These are phyloP conservation scores for Xylariaceae sp. DNA, from an alignment of 2,329 filamentous ascomycete genomes.

Conservation along the genomic window DNA sequence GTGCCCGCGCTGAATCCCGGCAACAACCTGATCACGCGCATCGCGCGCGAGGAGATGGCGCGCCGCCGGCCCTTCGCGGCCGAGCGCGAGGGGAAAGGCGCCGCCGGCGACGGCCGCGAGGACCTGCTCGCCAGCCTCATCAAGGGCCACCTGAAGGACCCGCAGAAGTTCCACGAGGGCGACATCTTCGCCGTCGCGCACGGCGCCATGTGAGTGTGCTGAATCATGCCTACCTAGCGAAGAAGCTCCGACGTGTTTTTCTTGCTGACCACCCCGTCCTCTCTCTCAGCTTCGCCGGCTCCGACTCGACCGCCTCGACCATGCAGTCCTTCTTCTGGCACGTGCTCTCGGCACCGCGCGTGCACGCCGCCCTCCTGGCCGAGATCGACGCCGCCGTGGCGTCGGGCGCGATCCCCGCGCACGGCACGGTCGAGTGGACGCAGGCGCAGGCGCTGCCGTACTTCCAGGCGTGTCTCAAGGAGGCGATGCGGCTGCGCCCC, in stretches of 20 bases:
- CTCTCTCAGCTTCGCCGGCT: constrained; percentile 45
- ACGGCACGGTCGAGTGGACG: constrained; percentile 38
- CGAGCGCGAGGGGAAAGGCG: constrained; percentile 33
- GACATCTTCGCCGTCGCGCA: constrained; percentile 51
- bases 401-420: constrained; percentile 24
- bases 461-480: constrained; percentile 49
- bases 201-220: constrained; percentile 42
- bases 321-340: constrained; percentile 51
- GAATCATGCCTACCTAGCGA: too few species aligned
- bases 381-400: constrained; percentile 38
- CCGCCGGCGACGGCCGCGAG: constrained; percentile 35
- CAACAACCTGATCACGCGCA: constrained; percentile 42
- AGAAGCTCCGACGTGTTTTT: too few species aligned
- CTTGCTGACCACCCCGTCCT: too few species aligned
- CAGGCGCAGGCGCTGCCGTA: constrained; percentile 43
- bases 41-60: constrained; percentile 42
- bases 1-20: constrained; percentile 34
- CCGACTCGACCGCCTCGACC: constrained; percentile 52
- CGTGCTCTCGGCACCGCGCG: constrained; percentile 34
- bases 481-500: constrained; percentile 48
- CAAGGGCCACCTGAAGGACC: constrained; percentile 43
- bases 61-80: constrained; percentile 38
- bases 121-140: constrained; percentile 45
- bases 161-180: constrained; percentile 38
- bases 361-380: constrained; percentile 31